Evolutionary conservation across 1,139 yeast genomes (phyloP).

Genomic region (Lodderomyces orthopsilosis): DNA sequence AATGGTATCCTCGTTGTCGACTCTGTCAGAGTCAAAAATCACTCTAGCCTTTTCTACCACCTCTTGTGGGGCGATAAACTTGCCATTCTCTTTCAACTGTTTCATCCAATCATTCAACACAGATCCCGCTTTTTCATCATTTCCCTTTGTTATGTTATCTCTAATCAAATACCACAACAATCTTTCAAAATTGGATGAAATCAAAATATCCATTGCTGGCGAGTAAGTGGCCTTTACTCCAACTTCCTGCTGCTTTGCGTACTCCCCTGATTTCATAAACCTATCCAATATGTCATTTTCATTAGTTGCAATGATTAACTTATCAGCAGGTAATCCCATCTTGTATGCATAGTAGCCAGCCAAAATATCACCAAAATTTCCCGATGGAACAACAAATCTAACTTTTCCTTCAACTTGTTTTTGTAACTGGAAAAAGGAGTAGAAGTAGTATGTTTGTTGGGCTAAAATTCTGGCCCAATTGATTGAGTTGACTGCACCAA

Average conservation of each 20-base stretch:
- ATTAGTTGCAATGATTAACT: constrained; percentile 89
- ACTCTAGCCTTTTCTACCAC: constrained; percentile 64
- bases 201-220: constrained; percentile 98
- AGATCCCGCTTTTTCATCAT: constrained; percentile 71
- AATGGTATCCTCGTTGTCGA: constrained; percentile 72
- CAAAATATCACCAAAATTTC: constrained; percentile 95
- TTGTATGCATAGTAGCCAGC: constrained; percentile 94
- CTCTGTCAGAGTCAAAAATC: constrained; percentile 77
- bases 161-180: constrained; percentile 91
- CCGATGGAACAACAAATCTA: constrained; percentile 92
- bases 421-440: constrained; percentile 76
- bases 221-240: constrained; percentile 85
- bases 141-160: constrained; percentile 52
- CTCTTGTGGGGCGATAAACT: constrained; percentile 65
- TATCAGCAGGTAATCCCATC: constrained; percentile 92
- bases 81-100: constrained; percentile 70
- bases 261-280: constrained; percentile 81
- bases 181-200: constrained; percentile 94
- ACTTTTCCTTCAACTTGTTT: constrained; percentile 48
- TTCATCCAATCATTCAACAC: constrained; percentile 75
- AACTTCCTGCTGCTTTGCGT: constrained; percentile 58
- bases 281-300: constrained; percentile 93
- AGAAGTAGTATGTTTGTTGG: constrained; percentile 94
- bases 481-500: constrained; percentile 97
- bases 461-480: constrained; percentile 99